Conservation (phyloP, 306 rosid species). For the Quercus ilex region DNA sequence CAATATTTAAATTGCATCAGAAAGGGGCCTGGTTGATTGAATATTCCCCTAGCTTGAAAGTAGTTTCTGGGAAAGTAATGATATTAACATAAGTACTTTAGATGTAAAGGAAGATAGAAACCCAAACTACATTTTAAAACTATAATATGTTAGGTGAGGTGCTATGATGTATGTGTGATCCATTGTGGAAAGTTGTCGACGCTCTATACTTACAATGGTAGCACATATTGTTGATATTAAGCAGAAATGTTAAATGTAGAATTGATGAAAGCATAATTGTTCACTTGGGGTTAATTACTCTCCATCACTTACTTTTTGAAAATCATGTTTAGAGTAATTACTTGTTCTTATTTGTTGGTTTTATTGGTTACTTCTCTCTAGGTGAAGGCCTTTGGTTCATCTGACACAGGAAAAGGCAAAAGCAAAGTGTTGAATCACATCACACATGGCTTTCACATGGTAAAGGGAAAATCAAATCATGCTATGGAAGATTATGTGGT, state of each 20-base stretch:
- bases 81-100: not conserved
- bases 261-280: not conserved
- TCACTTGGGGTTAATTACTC: not conserved
- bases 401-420: conserved; percentile 61
- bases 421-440: conserved; percentile 40
- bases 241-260: not conserved
- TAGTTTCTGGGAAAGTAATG: not conserved
- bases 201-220: not conserved
- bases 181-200: not conserved
- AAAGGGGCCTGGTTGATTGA: not conserved
- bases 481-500: conserved; percentile 70
- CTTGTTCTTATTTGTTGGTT: not conserved
- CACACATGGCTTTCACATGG: conserved; percentile 59
- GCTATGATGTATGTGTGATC: not conserved
- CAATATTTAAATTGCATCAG: not conserved
- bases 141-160: not conserved
- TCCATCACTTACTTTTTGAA: not conserved
- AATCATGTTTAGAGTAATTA: not conserved
- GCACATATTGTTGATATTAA: not conserved
- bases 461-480: conserved; percentile 63
- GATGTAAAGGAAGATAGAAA: not conserved
- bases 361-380: conserved; percentile 9
- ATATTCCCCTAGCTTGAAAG: not conserved
- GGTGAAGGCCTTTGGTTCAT: conserved; percentile 42
- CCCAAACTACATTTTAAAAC: not conserved